Base-by-base conservation (phyloP, 441 rosid species). In the Syzygium malaccense region DNA sequence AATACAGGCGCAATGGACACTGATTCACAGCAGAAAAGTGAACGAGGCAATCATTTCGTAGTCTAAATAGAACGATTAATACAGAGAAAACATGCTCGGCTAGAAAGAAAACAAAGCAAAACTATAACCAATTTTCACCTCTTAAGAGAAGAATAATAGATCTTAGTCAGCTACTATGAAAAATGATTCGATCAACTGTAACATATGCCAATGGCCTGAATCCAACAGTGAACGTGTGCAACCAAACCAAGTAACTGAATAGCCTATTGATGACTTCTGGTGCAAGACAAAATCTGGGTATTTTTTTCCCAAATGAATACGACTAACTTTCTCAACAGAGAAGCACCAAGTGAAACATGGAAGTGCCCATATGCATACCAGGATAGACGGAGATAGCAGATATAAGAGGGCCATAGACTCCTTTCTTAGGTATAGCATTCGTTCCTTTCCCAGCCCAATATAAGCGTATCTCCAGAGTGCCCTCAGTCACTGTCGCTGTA, bases 381-480 rank as follows among this genome's bases (percentile, higher is more conserved):
- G 48, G 15, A 68, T 33, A 4, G 48, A 85, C 15, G 1, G 86
- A 53, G 62, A 85, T 85, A 17, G 86, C 86, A 85, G 86, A 85
- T 85, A 85, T 54, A 18, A 54, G 86, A 85, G 86, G 86, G 5
- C 86, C 86, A 3, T 54, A 85, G 6, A 54, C 28, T 30, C 62
- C 60, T 30, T 28, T 30, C 0, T 0, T 1, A 19, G 86, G 48
- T 12, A 85, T 85, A 53, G 86, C 28, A 85, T 2, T 2, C 18
- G 86, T 85, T 8, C 86, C 86, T 85, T 85, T 85, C 45, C 86
- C 79, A 68, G 79, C 49, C 79, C 79, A 68, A 33, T 68, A 68
- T 0, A 68, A 68, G 26, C 79, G 49, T 85, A 85, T 54, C 28
- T 85, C 86, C 14, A 85, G 86, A n/a, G 62, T 85, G 45, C 60